Conservation (phyloP, 305 asterid genomes). For the Fraxinus latifolia region DNA sequence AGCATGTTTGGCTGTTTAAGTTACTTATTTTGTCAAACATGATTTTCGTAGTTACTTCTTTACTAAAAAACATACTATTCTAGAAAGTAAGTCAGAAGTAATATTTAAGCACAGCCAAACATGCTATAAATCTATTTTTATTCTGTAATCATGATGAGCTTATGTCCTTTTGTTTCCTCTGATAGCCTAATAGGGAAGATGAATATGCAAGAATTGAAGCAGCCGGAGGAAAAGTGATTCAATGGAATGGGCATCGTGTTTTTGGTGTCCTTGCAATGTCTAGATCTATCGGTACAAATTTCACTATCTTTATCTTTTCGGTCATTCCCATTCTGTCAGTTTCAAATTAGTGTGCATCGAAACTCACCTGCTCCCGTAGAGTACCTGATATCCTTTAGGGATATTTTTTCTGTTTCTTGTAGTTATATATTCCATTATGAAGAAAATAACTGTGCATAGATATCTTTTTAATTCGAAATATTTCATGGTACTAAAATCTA, state of each 20-base stretch:
- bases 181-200: slow-evolving; percentile 87
- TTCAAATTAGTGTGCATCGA: neutral
- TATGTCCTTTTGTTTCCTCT: slow-evolving; percentile 12
- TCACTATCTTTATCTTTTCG: neutral
- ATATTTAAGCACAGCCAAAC: neutral
- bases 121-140: neutral
- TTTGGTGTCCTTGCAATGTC: slow-evolving; percentile 99
- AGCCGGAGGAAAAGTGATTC: slow-evolving; percentile 94
- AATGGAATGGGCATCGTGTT: slow-evolving; percentile 98
- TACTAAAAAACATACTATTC: neutral
- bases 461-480: neutral
- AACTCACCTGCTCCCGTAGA: neutral
- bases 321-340: neutral
- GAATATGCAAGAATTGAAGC: slow-evolving; percentile 92
- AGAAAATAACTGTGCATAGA: neutral
- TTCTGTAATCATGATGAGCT: neutral
- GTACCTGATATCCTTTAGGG: neutral
- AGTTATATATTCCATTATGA: neutral
- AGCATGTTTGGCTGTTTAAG: neutral
- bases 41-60: slow-evolving; percentile 4
- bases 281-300: slow-evolving; percentile 79
- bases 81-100: neutral
- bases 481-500: neutral
- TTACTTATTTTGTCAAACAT: neutral
- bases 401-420: neutral